Conservation (phyloP, 352 stramenopile genomes). For the Phytophthora cryptogea region DNA sequence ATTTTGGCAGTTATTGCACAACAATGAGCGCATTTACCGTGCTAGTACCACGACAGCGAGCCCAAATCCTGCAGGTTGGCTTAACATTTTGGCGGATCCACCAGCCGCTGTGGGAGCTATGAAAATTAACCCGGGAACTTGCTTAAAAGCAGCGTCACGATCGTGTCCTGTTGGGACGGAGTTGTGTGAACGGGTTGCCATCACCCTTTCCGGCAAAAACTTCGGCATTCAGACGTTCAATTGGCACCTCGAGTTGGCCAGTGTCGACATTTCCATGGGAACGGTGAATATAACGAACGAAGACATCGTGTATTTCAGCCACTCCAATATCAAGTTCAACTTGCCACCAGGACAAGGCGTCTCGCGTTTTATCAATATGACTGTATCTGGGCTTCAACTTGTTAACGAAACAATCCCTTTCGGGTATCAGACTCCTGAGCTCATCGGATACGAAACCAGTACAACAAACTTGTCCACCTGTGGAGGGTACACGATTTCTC, state of each 20-base stretch:
- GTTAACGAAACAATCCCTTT: slow-evolving; percentile 47
- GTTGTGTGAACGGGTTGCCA: slow-evolving; percentile 45
- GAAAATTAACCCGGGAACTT: slow-evolving; percentile 48
- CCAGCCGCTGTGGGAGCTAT: slow-evolving; percentile 18
- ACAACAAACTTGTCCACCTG: slow-evolving; percentile 65
- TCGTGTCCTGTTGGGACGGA: slow-evolving; percentile 47
- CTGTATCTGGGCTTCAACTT: slow-evolving; percentile 32
- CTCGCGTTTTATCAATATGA: slow-evolving; percentile 44
- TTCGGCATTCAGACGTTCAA: slow-evolving; percentile 46
- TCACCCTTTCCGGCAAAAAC: slow-evolving; percentile 58
- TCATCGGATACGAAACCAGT: slow-evolving; percentile 43
- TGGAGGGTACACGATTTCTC: slow-evolving; percentile 56
- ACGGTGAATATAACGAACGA: slow-evolving; percentile 36
- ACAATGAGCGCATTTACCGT: slow-evolving; percentile 31
- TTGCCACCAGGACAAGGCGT: slow-evolving; percentile 52
- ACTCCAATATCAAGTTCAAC: slow-evolving; percentile 62
- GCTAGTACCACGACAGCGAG: slow-evolving; percentile 23
- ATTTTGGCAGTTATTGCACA: slow-evolving; percentile 39
- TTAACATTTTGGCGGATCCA: slow-evolving; percentile 27
- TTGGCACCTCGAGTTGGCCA: slow-evolving; percentile 50
- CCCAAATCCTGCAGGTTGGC: slow-evolving; percentile 42
- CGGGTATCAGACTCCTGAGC: slow-evolving; percentile 44
- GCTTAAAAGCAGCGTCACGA: slow-evolving; percentile 23
- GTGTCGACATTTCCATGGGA: slow-evolving; percentile 23
- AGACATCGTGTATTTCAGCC: slow-evolving; percentile 62